Evolutionary conservation across 129 eudicot genomes (phyloP), one percentile per base, ranked within the genome.

Genomic region (Scalesia atractyloides): DNA sequence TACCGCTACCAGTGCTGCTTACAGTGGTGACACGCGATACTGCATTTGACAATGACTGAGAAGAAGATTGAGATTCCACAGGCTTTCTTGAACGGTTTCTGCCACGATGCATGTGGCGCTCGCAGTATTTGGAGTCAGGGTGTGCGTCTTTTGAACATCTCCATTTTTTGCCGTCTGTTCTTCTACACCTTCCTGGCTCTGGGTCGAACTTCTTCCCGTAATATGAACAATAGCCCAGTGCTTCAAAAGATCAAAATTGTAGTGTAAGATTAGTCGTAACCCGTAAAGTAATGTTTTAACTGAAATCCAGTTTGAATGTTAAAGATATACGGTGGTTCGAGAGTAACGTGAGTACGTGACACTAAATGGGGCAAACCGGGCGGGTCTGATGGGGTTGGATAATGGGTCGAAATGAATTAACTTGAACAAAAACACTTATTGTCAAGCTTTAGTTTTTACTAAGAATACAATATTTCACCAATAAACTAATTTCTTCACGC

Each of bases 21-120:
- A 76, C 91, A 57, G 87, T 74, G 69, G 81, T 72, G 22, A 75
- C 79, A 71, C 78, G 84, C 26, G 91, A 81, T 67, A 85, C 76
- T 10, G 87, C 83, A 77, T 91, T 85, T 49, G 91, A 82, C 74
- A 84, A 53, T 60, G 97, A 83, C 79, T 83, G 97, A 68, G 97
- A 79, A 52, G 83, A 78, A 72, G 95, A 66, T 77, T 85, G 91
- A 79, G 97, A 85, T 93, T 93, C 98, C 98, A 93, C 98, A 93
- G 88, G 98, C 98, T 93, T 93, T 93, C 98, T 93, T 93, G 98
- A 93, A 93, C 98, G 98, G 86, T 84, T 93, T 84, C 98, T 89
- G 82, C 97, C 98, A 64, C 98, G 92, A 80, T 93, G 96, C 96
- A 93, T 90, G 82, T 93, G 98, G 75, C 98, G 98, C 86, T 93